Evolutionary conservation across 208 protist genomes (phyloP).

Genomic region (Leishmania aethiopica): DNA sequence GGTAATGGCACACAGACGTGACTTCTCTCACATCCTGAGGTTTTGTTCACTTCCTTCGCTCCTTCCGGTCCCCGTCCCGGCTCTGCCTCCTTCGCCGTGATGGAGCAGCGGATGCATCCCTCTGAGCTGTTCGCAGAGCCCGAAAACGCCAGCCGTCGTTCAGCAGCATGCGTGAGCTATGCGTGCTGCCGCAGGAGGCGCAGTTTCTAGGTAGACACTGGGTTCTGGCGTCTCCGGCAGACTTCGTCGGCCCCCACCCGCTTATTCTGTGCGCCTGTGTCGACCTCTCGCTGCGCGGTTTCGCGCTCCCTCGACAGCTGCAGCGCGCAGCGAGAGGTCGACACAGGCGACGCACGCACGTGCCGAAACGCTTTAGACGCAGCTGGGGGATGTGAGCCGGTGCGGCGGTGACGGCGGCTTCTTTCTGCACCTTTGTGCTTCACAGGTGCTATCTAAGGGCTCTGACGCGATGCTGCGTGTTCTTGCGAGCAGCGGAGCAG

Average conservation of each 20-base stretch:
- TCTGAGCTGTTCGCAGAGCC: not conserved
- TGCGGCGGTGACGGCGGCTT: not conserved
- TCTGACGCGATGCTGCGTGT: not conserved
- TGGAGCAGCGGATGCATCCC: slow-evolving; percentile 9
- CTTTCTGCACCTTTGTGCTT: not conserved
- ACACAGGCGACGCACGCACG: slow-evolving; percentile 9
- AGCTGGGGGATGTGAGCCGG: slow-evolving; percentile 1
- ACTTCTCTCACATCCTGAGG: not conserved
- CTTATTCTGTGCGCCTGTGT: slow-evolving; percentile 20
- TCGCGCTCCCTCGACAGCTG: slow-evolving; percentile 10
- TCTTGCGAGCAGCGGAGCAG: not conserved
- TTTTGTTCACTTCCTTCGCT: too few species aligned
- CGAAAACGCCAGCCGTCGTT: not conserved
- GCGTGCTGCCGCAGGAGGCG: slow-evolving; percentile 17
- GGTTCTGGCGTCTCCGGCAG: slow-evolving; percentile 19
- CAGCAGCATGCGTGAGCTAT: not conserved
- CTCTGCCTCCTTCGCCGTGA: not conserved
- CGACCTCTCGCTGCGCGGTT: slow-evolving; percentile 10
- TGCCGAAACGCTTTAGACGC: not conserved
- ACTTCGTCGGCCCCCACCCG: slow-evolving; percentile 37
- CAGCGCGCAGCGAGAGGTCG: not conserved
- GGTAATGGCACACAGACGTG: not conserved
- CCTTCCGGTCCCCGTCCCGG: not conserved
- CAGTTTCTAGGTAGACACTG: slow-evolving; percentile 34
- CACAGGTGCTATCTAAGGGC: not conserved